Percentiles rank a stretch among this genome's conserved stretches.
Evolutionary conservation across 1,284 basidiomycete genomes (phyloP).

Genomic region (Leucocoprinus gongylophorus): DNA sequence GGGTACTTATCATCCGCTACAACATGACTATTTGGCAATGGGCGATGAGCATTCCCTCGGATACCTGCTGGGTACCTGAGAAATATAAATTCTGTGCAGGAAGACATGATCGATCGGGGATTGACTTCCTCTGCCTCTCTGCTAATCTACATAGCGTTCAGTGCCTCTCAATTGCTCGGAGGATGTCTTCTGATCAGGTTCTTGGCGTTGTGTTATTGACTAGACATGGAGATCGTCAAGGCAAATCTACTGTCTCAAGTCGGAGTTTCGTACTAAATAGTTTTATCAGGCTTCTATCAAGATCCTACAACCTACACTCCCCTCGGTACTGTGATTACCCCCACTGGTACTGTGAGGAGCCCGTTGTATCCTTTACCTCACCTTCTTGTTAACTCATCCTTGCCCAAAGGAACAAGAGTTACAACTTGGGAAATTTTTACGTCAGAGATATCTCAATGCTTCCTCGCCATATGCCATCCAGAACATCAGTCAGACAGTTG

Average conservation of each 20-base stretch:
- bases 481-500: conserved; percentile 49
- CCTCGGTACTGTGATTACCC: conserved; percentile 62
- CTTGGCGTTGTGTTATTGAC: conserved; percentile 29
- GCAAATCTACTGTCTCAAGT: conserved; percentile 12
- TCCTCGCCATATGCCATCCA: conserved; percentile 52
- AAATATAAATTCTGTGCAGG: background rate
- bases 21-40: background rate
- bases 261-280: too few species aligned
- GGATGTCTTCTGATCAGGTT: conserved; percentile 15
- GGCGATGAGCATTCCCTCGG: background rate
- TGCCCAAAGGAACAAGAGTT: conserved; percentile 52
- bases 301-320: conserved; percentile 58
- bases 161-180: background rate
- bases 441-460: conserved; percentile 54
- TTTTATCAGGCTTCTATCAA: conserved; percentile 51
- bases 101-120: background rate
- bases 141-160: background rate
- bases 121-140: background rate
- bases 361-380: conserved; percentile 5
- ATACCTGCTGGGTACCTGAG: background rate
- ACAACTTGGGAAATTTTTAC: conserved; percentile 58
- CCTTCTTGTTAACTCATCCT: background rate
- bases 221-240: conserved; percentile 32
- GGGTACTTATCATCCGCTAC: background rate
- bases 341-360: conserved; percentile 60